Conservation (phyloP, 345 rosid genomes). For the Eucalyptus victrix region DNA sequence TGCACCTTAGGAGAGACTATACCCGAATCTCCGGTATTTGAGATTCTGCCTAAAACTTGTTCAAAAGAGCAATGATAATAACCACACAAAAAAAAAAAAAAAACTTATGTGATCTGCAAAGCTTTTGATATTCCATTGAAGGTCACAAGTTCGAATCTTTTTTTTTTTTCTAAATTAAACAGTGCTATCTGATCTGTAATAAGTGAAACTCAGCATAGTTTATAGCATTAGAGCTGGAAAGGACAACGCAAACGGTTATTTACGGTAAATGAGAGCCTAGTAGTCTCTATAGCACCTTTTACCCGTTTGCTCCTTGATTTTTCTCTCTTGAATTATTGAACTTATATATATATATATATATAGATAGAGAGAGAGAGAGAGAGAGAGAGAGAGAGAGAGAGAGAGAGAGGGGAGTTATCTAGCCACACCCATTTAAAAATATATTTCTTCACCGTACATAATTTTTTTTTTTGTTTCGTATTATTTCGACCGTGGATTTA, state of each 20-base stretch:
- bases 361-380: too few species aligned
- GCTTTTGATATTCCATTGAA: not conserved
- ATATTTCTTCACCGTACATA: not conserved
- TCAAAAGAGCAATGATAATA: not conserved
- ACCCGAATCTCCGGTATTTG: not conserved
- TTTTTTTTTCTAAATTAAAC: not conserved
- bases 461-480: not conserved
- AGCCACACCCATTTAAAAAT: not conserved
- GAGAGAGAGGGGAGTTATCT: not conserved
- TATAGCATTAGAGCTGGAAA: not conserved
- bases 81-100: not conserved
- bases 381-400: too few species aligned
- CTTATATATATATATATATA: not conserved
- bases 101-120: not conserved
- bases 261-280: not conserved
- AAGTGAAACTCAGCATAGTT: not conserved
- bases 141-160: not conserved
- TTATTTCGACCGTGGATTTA: not conserved
- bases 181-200: not conserved
- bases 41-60: not conserved
- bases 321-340: not conserved
- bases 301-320: not conserved
- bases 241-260: not conserved
- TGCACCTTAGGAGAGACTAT: not conserved
- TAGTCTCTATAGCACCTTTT: not conserved